Conservation (phyloP, 1,284 basidiomycete species). For the Leccinum brunneo-olivaceum region DNA sequence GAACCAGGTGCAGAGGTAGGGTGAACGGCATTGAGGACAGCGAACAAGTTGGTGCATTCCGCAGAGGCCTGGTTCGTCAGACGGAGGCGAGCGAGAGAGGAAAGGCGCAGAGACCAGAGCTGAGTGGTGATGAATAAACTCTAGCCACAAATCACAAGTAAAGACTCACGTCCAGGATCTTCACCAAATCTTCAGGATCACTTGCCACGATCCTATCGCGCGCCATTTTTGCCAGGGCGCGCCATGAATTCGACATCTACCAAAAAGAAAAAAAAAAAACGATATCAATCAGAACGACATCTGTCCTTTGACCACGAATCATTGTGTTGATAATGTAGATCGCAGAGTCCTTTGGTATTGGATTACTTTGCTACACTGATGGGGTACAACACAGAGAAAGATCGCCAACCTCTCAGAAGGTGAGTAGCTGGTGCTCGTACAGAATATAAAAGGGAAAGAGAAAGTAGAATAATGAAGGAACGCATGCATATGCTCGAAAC, state of each 20-base stretch:
- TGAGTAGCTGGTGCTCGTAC: slow-evolving; percentile 14
- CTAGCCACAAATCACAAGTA: background rate
- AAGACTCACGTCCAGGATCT: slow-evolving; percentile 58
- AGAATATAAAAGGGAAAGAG: slow-evolving; percentile 21
- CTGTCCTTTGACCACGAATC: slow-evolving; percentile 1
- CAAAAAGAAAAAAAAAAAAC: background rate
- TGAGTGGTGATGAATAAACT: slow-evolving; percentile 24
- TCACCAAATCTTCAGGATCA: slow-evolving; percentile 56
- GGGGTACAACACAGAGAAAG: slow-evolving; percentile 17
- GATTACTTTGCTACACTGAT: slow-evolving; percentile 20
- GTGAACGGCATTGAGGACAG: slow-evolving; percentile 56
- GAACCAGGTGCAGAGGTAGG: slow-evolving; percentile 31
- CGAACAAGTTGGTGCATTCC: slow-evolving; percentile 74
- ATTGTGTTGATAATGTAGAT: background rate
- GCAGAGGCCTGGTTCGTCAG: slow-evolving; percentile 76
- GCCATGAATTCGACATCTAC: slow-evolving; percentile 81
- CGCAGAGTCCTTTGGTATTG: slow-evolving; percentile 21
- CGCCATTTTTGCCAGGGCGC: slow-evolving; percentile 71
- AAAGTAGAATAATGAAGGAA: slow-evolving; percentile 21
- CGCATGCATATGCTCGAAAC: slow-evolving; percentile 21
- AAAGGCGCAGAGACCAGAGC: slow-evolving; percentile 79
- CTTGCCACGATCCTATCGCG: slow-evolving; percentile 65
- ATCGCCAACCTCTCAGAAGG: slow-evolving; percentile 10
- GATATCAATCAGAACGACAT: slow-evolving; percentile 14
- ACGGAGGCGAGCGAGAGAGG: slow-evolving; percentile 68